Evolutionary conservation across 768 basidiomycete species (phyloP).

Genomic region (Imleria badia): DNA sequence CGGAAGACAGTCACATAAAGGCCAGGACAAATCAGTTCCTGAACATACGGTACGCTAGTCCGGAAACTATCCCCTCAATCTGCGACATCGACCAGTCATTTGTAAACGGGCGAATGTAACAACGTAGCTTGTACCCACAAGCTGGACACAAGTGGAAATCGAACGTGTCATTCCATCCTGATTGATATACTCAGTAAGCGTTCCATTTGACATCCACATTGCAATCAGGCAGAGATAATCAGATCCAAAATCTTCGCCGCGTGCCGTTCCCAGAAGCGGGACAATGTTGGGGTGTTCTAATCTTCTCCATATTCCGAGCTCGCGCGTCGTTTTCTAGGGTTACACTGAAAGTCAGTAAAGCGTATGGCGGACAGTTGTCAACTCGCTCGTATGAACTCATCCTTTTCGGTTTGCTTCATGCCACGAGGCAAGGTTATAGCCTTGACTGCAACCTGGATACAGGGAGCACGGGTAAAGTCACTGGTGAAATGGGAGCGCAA

Average conservation of each 20-base stretch:
- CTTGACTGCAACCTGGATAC: neutral
- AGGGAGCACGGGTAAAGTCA: neutral
- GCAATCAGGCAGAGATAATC: neutral
- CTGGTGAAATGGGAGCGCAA: too few species aligned
- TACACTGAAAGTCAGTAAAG: neutral
- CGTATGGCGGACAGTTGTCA: neutral
- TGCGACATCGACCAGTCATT: neutral
- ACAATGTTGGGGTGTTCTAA: constrained; percentile 10
- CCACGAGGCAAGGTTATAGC: neutral
- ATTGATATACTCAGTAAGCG: too few species aligned
- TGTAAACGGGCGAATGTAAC: too few species aligned
- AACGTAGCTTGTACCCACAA: too few species aligned
- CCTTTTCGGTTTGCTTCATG: neutral
- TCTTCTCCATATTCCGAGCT: constrained; percentile 6
- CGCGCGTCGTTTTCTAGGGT: constrained; percentile 5
- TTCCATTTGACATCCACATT: too few species aligned
- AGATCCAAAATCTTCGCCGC: neutral
- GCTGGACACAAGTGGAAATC: too few species aligned
- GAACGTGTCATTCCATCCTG: too few species aligned
- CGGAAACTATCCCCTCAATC: neutral
- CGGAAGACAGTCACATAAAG: neutral
- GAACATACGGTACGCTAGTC: constrained; percentile 1
- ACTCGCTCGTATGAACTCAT: neutral
- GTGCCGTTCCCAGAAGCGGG: constrained; percentile 1
- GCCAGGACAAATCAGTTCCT: neutral